Conservation (phyloP, 371 early-diverging fungal species). For the Mucor ambiguus region DNA sequence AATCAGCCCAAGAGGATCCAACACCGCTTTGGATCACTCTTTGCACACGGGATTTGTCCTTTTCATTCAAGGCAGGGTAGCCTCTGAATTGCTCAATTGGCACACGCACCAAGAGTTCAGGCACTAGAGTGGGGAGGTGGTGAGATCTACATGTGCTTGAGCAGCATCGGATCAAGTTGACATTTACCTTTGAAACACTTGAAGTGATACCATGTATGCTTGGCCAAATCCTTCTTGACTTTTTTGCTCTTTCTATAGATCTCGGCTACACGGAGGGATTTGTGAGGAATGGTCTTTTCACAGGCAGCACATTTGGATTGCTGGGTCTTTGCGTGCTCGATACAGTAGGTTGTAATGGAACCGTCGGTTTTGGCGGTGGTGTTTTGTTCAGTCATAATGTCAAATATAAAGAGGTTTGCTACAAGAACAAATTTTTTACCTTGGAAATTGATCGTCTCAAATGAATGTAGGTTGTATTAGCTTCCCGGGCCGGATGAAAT, state of each 20-base stretch:
- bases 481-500: slow-evolving; percentile 5
- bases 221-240: slow-evolving; percentile 58
- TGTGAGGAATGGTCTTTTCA: slow-evolving; percentile 50
- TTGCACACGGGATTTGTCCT: slow-evolving; percentile 52
- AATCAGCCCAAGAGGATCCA: slow-evolving; percentile 44
- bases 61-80: slow-evolving; percentile 35
- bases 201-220: slow-evolving; percentile 61
- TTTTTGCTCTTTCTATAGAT: slow-evolving; percentile 55
- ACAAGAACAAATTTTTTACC: background rate
- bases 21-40: slow-evolving; percentile 48
- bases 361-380: slow-evolving; percentile 4
- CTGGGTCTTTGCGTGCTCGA: slow-evolving; percentile 54
- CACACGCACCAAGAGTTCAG: slow-evolving; percentile 32
- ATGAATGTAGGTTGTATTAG: background rate
- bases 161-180: background rate
- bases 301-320: slow-evolving; percentile 49
- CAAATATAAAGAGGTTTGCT: background rate
- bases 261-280: slow-evolving; percentile 53
- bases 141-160: background rate
- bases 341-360: slow-evolving; percentile 52
- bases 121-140: slow-evolving; percentile 23
- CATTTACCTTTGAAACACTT: slow-evolving; percentile 56
- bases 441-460: background rate
- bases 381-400: slow-evolving; percentile 20
- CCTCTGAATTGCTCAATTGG: slow-evolving; percentile 49